Base-by-base conservation (phyloP, 805 yeast genomes). In the Cyberlindnera xishuangbannaensis region DNA sequence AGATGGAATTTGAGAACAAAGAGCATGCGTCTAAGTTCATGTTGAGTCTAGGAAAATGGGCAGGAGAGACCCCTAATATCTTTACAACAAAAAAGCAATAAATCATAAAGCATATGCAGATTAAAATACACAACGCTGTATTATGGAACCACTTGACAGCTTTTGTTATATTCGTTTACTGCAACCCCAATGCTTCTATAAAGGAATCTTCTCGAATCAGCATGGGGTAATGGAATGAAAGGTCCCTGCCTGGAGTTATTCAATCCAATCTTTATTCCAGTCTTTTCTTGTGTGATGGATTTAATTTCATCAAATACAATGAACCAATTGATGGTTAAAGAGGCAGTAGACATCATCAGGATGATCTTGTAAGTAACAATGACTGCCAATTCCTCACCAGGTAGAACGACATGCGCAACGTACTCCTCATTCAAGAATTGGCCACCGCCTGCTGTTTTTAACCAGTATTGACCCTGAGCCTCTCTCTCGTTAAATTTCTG, bases 401-500 rank as follows among this genome's bases (percentile, higher is more conserved):
- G 79, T 28, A 88, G 64, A 14, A 84, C 71, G 40, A 83, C 73
- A 57, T 92, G 97, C 0, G 96, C 95, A 35, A 92, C 62, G 50
- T 92, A 92, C 15, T 64, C 62, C 48, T 92, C 97, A 30, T 67
- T 64, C 45, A 74, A 70, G 50, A 65, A 85, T 21, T 72, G 62
- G 1, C 97, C 97, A 27, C 94, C 95, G 48, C 82, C 82, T 15
- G 84, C 74, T 7, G 77, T 67, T 59, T 85, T 88, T 40, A 92
- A 65, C 92, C 97, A 85, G 50, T 70, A 83, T 55, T 90, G 97
- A 6, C 99, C 99, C 47, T 87, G 92, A 0, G 97, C 82, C 43
- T 86, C 96, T 36, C 94, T 67, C 40, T 76, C 75, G 16, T 80
- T 72, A 55, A 72, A 92, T 2, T 90, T 81, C 21, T 78, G 66